Base-by-base conservation (phyloP, 176 grass and related monocot genomes). In the Bromus sterilis region DNA sequence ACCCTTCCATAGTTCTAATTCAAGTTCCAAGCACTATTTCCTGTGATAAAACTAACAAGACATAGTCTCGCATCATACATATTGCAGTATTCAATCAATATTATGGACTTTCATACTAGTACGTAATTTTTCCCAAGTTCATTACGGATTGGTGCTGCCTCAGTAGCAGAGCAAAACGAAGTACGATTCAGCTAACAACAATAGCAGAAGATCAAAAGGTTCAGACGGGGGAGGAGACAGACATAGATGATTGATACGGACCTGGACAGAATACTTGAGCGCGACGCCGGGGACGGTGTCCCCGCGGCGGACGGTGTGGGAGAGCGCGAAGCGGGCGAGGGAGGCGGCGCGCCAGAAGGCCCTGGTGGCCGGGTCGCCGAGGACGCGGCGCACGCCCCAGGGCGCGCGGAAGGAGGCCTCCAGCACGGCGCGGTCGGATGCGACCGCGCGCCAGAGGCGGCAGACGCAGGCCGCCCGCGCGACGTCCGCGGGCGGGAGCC, bases 211-310 rank as follows among this genome's bases (percentile, higher is more conserved):
- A 41, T n/a, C n/a, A 35, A 21, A 71, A 15, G 51, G 25, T 72
- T 28, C 14, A 53, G 51, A 77, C 5, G 2, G 9, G 9, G 26
- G 11, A 65, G 24, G 4, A 55, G 20, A 13, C 0, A 20, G 15
- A 25, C 26, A 58, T 7, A 4, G 29, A 53, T 0, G 5, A n/a
- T 83, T n/a, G n/a, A n/a, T n/a, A n/a, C n/a, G n/a, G n/a, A 95
- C 92, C 92, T 95, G 92, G 32, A 98, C 86, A 15, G 95, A 93
- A 20, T 95, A 98, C 88, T 91, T 98, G 75, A 98, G 82, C 56
- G 92, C 95, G 40, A 98, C 35, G 49, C 92, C 78, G 32, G 88
- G 75, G 13, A 98, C 90, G 33, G 88, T 91, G 79, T 98, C 95
- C 1, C 90, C 79, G 66, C 84, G 90, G 7, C 75, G 82, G 81